Base-by-base conservation (phyloP, 2,329 filamentous ascomycete genomes). In the Colletotrichum euphorbiae region DNA sequence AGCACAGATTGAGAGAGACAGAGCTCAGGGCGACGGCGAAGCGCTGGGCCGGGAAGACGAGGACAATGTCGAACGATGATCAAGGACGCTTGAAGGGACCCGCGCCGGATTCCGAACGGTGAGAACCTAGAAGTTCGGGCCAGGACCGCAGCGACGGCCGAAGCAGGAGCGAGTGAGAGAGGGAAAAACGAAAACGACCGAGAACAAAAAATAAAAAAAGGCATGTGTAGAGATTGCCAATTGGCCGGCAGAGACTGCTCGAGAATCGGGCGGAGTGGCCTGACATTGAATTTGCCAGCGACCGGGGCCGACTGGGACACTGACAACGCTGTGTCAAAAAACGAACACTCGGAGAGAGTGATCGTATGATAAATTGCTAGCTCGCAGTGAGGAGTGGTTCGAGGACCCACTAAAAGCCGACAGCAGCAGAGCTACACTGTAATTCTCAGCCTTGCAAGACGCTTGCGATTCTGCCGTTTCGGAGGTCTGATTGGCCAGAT, bases 331-430 rank as follows among this genome's bases (percentile, higher is more conserved):
- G 69, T 63, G 42, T 67, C 67, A 68, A 69, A 70, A 71, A 66
- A 67, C 61, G 61, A 54, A 55, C 59, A 67, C 57, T 68, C 70
- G 4, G 24, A 67, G 63, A 70, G 61, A 73, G 28, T 33, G 17
- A 78, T 79, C 78, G 77, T 79, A 79, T 79, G 77, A 79, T 79
- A 28, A 28, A 28, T 28, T 28, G 7, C 28, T 28, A 6, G 28
- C 28, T 28, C 28, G 28, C 7, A 28, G 28, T 28, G 28, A 28
- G 6, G 28, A 28, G 28, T 28, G 28, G 28, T 28, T 28, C 28
- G 28, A 28, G 28, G 28, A 28, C 28, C 28, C 28, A 28, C 28
- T 28, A 28, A 28, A 28, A 28, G 28, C 28, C 28, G 28, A 28
- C 28, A 28, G 9, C 28, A 28, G 9, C 11, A 4, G 1, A 38